Base-by-base conservation (phyloP, 768 basidiomycete species). In the Leccinum broughii region DNA sequence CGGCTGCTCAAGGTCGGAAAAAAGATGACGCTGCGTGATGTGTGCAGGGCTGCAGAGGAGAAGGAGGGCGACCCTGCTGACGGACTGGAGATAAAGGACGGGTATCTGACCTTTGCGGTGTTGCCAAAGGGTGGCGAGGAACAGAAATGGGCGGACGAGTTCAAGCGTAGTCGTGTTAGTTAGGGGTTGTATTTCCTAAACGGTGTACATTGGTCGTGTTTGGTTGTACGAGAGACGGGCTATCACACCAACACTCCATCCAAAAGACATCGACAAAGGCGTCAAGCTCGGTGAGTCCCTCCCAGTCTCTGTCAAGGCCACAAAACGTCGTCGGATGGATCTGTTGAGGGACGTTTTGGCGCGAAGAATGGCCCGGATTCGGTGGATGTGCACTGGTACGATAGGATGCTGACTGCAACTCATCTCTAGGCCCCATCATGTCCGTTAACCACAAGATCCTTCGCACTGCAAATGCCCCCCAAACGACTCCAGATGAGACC, bases 391-490 rank as follows among this genome's bases (percentile, higher is more conserved):
- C 62, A 52, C 58, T 59, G 56, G 66, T 46, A 58, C 57, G 64
- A 61, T 51, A 71, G 81, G 85, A 80, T 86, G 81, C 79, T 76
- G 70, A 79, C 73, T 39, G 53, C 46, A 34, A 14, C 55, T 46
- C 54, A 51, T 57, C 62, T 58, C 52, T 55, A 72, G 71, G 65
- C 62, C 41, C 9, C 51, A 76, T 44, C 72, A 92, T 92, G 90
- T 92, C 90, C 70, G 69, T 85, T 74, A 81, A 86, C 68, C 81
- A 82, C 83, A 98, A 99, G 85, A 95, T 99, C 75, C 81, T 88
- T 71, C 92, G 97, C 72, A 92, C 93, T 67, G 97, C 97, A 75
- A 98, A 98, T 74, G 96, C 97, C 59, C 95, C 96, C 63, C 84
- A 79, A 64, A 89, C 90, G 24, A 70, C 92, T 64, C 94, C 96